These are phyloP conservation scores for Dothistroma septosporum DNA, from an alignment of 2,329 filamentous ascomycete genomes.

Conservation along the genomic window DNA sequence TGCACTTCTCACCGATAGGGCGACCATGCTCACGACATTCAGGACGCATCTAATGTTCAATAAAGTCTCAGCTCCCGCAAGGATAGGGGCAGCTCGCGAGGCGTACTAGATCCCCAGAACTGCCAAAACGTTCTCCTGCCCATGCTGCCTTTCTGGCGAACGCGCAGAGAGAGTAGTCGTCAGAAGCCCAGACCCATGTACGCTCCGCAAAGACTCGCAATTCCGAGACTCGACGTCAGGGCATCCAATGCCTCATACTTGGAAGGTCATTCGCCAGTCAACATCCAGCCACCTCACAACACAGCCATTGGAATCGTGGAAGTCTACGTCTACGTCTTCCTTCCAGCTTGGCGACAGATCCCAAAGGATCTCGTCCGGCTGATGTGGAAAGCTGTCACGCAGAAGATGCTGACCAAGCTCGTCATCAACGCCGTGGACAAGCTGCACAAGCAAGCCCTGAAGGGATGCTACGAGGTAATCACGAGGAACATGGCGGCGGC, in stretches of 20 bases:
- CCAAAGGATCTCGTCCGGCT: conserved; percentile 6
- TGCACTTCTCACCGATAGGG: not conserved
- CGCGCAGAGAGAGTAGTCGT: not conserved
- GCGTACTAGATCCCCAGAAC: not conserved
- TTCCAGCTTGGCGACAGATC: conserved; percentile 13
- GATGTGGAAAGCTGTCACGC: conserved; percentile 50
- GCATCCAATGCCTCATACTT: not conserved
- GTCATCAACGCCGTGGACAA: conserved; percentile 37
- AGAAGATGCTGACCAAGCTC: conserved; percentile 51
- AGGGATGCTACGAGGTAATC: conserved; percentile 63
- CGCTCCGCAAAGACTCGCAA: not conserved
- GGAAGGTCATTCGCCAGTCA: conserved; percentile 2
- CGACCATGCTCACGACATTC: not conserved
- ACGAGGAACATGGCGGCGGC: conserved; percentile 56
- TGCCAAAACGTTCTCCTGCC: not conserved
- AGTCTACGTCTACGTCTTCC: conserved; percentile 16
- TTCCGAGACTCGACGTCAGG: not conserved
- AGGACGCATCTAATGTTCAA: not conserved
- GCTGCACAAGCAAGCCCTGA: conserved; percentile 58
- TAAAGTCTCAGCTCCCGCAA: not conserved
- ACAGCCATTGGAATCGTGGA: conserved; percentile 17
- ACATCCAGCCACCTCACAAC: conserved; percentile 11
- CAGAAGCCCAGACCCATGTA: not conserved
- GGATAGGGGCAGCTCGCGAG: not conserved
- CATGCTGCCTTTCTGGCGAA: not conserved